Percentiles rank a stretch among this genome's conserved stretches.
These are phyloP conservation scores for Candida morakotiae DNA, from an alignment of 805 yeast species.

Conservation along the genomic window DNA sequence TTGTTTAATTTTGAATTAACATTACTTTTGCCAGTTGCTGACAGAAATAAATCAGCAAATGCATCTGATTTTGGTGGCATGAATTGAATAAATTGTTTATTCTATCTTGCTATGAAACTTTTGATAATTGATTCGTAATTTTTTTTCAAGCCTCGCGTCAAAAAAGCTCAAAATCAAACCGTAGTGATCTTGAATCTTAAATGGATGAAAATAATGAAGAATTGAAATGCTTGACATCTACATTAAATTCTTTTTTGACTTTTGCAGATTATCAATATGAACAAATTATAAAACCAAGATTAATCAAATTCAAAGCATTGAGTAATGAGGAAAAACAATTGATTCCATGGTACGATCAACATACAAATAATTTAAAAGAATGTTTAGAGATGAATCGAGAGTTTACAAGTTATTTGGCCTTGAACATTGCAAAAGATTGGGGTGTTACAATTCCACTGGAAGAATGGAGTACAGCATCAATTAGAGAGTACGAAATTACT, in stretches of 20 bases:
- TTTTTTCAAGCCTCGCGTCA: not conserved
- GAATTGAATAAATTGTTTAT: not conserved
- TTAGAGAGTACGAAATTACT: conserved; percentile 53
- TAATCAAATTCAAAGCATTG: conserved; percentile 24
- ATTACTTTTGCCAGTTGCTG: conserved; percentile 16
- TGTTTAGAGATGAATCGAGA: conserved; percentile 43
- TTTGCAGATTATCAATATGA: conserved; percentile 31
- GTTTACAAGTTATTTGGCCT: conserved; percentile 42
- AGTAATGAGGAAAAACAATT: conserved; percentile 36
- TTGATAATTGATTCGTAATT: no score
- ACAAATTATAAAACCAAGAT: conserved; percentile 29
- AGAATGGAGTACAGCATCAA: conserved; percentile 40
- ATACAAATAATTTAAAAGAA: conserved; percentile 35
- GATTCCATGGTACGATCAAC: conserved; percentile 47
- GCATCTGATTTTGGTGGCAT: conserved; percentile 42
- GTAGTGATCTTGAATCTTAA: no score
- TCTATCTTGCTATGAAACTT: no score
- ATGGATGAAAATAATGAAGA: conserved; percentile 24
- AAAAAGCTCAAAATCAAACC: no score
- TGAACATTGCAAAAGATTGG: conserved; percentile 46
- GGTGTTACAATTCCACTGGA: conserved; percentile 36
- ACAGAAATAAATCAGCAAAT: conserved; percentile 39
- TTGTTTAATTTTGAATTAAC: conserved; percentile 8
- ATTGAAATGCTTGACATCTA: conserved; percentile 31
- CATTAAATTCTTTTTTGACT: conserved; percentile 31